Evolutionary conservation across 495 filamentous ascomycete species (phyloP).

Genomic region (Podospora australis): DNA sequence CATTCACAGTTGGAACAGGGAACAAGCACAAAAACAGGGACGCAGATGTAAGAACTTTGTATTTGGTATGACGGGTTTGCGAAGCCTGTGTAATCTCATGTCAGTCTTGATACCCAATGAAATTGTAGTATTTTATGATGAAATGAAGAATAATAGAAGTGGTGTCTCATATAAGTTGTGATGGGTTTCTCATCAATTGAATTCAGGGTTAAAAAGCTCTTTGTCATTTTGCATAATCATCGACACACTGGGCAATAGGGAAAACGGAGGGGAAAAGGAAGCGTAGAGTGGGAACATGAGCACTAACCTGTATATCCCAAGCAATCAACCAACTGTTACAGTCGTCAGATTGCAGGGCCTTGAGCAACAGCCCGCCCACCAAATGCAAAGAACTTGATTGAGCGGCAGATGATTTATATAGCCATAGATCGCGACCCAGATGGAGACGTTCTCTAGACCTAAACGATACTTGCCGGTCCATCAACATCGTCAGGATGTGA

Average conservation of each 20-base stretch:
- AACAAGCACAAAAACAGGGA: background rate
- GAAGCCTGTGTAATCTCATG: conserved; percentile 3
- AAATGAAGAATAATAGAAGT: conserved; percentile 10
- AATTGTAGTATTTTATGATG: conserved; percentile 7
- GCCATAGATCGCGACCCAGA: conserved; percentile 28
- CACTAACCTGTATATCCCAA: conserved; percentile 37
- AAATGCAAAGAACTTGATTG: conserved; percentile 35
- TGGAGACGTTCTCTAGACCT: conserved; percentile 28
- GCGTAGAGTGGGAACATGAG: no score
- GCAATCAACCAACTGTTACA: background rate
- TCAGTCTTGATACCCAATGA: conserved; percentile 28
- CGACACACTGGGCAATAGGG: conserved; percentile 24
- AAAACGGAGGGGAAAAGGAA: conserved; percentile 9
- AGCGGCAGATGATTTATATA: conserved; percentile 41
- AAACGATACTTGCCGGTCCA: conserved; percentile 32
- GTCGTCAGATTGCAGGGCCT: background rate
- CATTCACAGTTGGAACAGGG: background rate
- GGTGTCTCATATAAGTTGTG: conserved; percentile 46
- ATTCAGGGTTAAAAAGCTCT: conserved; percentile 55
- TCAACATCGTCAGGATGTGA: conserved; percentile 26
- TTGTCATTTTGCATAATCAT: conserved; percentile 46
- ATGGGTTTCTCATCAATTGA: conserved; percentile 42
- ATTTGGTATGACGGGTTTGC: background rate
- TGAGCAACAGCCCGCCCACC: conserved; percentile 13
- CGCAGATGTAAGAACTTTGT: background rate